Base-by-base conservation (phyloP, 78 protist species). In the Planoprotostelium fungivorum region DNA sequence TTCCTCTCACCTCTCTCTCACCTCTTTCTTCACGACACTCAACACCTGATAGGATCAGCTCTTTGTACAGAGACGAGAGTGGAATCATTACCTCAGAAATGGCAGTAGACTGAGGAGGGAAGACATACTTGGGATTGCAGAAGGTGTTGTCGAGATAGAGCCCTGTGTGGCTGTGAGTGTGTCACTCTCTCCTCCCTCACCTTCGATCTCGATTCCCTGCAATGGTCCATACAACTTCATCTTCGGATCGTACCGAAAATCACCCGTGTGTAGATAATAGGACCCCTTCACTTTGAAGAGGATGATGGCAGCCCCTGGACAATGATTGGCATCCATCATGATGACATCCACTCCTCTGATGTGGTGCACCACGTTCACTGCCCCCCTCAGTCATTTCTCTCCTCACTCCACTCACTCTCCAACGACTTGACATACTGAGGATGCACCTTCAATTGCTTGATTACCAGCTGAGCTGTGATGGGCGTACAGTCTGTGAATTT, bases 301-400 rank as follows among this genome's bases (percentile, higher is more conserved):
- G 34, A 97, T 23, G 90, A 96, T 88, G 35, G 94, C 96, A 0
- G 97, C 38, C 28, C 97, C 98, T 0, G 97, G 97, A 87, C 98
- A 97, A 88, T 97, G 98, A 92, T 97, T 95, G 35, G 98, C 97
- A 85, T 94, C 95, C 34, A 97, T 86, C 34, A 93, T 83, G 1
- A 97, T 94, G 34, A 97, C 95, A 0, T 37, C 1, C 28, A 86
- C 91, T 5, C 85, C 89, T 38, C 94, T 86, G 28, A 96, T 38
- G 9, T 34, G 38, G 0, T 38, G 31, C 0, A 38, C 88, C 25
- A 36, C 34, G 37, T 91, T 85, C 89, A 93, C 88, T 38, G 85
- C 35, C 87, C n/a, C n/a, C n/a, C n/a, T n/a, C n/a, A n/a, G n/a
- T n/a, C n/a, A n/a, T n/a, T n/a, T n/a, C n/a, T n/a, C n/a, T n/a